Evolutionary conservation across 148 eudicot genomes (phyloP).

Genomic region (Tetragonia tetragonoides): DNA sequence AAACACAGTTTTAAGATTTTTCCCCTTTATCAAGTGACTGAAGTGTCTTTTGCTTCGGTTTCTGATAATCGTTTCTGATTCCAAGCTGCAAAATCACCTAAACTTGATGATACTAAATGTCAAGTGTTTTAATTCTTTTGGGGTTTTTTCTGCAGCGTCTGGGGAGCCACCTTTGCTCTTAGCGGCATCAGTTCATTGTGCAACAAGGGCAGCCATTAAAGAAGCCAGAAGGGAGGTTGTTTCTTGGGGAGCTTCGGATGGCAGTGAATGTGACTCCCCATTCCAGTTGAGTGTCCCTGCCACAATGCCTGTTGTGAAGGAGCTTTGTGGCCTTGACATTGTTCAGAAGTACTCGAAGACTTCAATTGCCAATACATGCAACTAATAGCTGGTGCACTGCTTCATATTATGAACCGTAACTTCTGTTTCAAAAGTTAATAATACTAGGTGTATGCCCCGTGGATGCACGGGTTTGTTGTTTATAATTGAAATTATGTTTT

Average conservation of each 20-base stretch:
- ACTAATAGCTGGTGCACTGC: not conserved
- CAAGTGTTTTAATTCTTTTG: not conserved
- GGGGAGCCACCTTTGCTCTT: conserved; percentile 93
- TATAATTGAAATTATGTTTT: too few relatives aligned
- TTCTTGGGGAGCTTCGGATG: conserved; percentile 55
- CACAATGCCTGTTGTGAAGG: conserved; percentile 81
- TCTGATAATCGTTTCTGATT: too few relatives aligned
- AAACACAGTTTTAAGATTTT: too few relatives aligned
- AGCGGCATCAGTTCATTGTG: conserved; percentile 87
- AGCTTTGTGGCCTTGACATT: conserved; percentile 70
- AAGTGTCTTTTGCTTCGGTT: too few relatives aligned
- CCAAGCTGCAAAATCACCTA: not conserved
- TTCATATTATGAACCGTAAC: not conserved
- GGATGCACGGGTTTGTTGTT: too few relatives aligned
- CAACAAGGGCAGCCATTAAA: conserved; percentile 75
- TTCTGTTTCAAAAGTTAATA: not conserved
- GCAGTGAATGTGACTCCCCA: conserved; percentile 22
- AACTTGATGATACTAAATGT: not conserved
- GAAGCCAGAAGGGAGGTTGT: conserved; percentile 73
- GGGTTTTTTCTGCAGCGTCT: conserved; percentile 57
- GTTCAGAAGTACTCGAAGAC: conserved; percentile 58
- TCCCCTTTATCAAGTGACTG: too few relatives aligned
- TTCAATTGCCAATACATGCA: not conserved
- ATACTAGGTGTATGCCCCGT: too few relatives aligned
- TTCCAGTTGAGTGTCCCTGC: conserved; percentile 87